Evolutionary conservation across 257 asterid species (phyloP).

Genomic region (Solanum chilense): DNA sequence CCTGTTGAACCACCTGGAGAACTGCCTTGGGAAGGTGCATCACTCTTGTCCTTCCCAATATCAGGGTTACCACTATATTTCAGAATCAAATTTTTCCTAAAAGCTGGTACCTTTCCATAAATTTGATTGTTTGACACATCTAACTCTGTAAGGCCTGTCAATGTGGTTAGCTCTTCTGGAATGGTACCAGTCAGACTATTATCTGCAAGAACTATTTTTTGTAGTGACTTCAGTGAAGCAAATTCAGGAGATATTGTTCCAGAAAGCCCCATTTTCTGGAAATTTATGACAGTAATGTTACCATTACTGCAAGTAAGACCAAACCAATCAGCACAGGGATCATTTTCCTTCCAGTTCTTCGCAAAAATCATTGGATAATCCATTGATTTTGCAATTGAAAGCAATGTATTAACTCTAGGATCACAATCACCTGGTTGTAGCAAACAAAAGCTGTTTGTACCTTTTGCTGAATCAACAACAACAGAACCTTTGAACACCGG

Average conservation of each 20-base stretch:
- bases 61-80: conserved; percentile 64
- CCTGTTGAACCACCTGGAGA: conserved; percentile 15
- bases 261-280: conserved; percentile 67
- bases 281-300: conserved; percentile 65
- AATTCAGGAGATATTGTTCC: conserved; percentile 65
- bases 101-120: conserved; percentile 56
- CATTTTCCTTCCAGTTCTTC: conserved; percentile 75
- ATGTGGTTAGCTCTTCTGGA: conserved; percentile 47
- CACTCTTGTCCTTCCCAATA: conserved; percentile 45
- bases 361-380: conserved; percentile 59
- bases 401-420: conserved; percentile 48
- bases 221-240: conserved; percentile 49
- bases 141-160: conserved; percentile 41
- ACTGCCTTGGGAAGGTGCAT: conserved; percentile 12
- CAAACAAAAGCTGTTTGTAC: conserved; percentile 72
- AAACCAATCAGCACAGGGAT: conserved; percentile 76
- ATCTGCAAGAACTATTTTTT: conserved; percentile 62
- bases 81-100: conserved; percentile 37
- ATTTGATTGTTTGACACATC: conserved; percentile 82
- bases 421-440: conserved; percentile 77
- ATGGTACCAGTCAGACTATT: conserved; percentile 68
- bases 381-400: conserved; percentile 41
- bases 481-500: conserved; percentile 56
- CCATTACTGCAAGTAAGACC: conserved; percentile 73
- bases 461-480: conserved; percentile 38